Evolutionary conservation across 768 basidiomycete genomes (phyloP).

Genomic region (Dentipellis fragilis): DNA sequence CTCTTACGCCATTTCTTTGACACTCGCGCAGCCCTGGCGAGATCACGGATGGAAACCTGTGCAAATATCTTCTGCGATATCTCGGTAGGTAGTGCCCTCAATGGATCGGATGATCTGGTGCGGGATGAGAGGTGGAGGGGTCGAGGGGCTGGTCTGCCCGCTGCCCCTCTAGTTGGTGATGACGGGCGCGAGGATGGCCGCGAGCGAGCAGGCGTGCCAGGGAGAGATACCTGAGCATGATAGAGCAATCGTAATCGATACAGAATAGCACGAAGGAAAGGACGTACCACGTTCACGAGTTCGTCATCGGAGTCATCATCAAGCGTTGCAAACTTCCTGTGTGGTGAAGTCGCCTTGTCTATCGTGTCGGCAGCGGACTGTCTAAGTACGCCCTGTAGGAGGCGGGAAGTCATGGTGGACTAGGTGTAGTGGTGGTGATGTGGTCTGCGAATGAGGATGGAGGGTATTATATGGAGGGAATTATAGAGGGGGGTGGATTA

Average conservation of each 20-base stretch:
- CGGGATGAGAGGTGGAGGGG: conserved; percentile 30
- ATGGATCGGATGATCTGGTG: conserved; percentile 38
- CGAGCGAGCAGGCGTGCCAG: conserved; percentile 52
- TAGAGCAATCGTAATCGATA: conserved; percentile 2
- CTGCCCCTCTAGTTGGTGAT: conserved; percentile 31
- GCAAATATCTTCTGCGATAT: conserved; percentile 72
- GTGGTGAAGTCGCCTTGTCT: conserved; percentile 16
- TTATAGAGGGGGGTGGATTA: not conserved
- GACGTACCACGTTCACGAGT: conserved; percentile 57
- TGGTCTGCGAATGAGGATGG: not conserved
- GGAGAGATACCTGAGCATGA: conserved; percentile 44
- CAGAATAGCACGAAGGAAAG: not conserved
- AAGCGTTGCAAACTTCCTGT: conserved; percentile 21
- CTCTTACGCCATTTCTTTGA: conserved; percentile 83
- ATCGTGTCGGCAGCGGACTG: conserved; percentile 33
- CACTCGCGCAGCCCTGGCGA: conserved; percentile 72
- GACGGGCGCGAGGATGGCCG: conserved; percentile 45
- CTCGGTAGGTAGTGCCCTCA: conserved; percentile 70
- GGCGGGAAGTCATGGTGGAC: conserved; percentile 22
- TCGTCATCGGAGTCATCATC: conserved; percentile 58
- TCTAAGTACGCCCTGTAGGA: conserved; percentile 61
- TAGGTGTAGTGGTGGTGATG: not conserved
- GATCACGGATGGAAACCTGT: conserved; percentile 46
- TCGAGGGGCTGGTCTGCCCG: conserved; percentile 37
- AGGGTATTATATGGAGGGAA: not conserved